Evolutionary conservation across 2,329 filamentous ascomycete genomes (phyloP), one percentile per base, ranked within the genome.

Genomic region (Diplodia mutila): DNA sequence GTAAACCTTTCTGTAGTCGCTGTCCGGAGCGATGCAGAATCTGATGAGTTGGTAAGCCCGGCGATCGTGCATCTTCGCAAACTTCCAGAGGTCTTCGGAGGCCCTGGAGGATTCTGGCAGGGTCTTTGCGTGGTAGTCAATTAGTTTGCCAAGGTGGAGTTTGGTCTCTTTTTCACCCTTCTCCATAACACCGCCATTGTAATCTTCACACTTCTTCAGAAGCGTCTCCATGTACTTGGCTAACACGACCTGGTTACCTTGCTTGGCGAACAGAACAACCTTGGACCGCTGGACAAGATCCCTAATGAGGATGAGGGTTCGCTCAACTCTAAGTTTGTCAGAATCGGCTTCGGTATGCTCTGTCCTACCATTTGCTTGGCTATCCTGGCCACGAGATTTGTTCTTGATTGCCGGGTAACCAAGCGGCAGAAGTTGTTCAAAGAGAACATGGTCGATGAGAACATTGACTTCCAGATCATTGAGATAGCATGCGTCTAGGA

Each of bases 1-100:
- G 70, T 90, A 88, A 53, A 97, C 92, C 48, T 92, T 97, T 73
- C 93, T 91, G 78, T 97, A 98, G 75, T 99, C 95, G 73, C 91
- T 94, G 70, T 94, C 91, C 3, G 91, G 89, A 34, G 89, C 90
- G 76, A 94, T 92, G 65, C 93, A 89, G 77, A 94, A 97, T 67
- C 91, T 90, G 71, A 97, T 89, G 25, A 99, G 87, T 74, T 96
- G 91, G 78, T 97, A 98, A 73, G 88, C 91, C 67, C 95, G 90
- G 63, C 94, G 90, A 76, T 99, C 94, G 74, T 98, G 92, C 72
- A 90, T 85, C 78, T 94, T 97, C 46, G 93, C 93, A 76, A 97
- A 98, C 73, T 92, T 96, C 81, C 92, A 90, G 14, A 99, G 82
- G 78, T 98, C 93, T 18, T 88, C 86, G 39, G 86, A 87, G 21